Evolutionary conservation across 2,329 filamentous ascomycete genomes (phyloP), one percentile per base, ranked within the genome.

Genomic region (Colletotrichum sp.): DNA sequence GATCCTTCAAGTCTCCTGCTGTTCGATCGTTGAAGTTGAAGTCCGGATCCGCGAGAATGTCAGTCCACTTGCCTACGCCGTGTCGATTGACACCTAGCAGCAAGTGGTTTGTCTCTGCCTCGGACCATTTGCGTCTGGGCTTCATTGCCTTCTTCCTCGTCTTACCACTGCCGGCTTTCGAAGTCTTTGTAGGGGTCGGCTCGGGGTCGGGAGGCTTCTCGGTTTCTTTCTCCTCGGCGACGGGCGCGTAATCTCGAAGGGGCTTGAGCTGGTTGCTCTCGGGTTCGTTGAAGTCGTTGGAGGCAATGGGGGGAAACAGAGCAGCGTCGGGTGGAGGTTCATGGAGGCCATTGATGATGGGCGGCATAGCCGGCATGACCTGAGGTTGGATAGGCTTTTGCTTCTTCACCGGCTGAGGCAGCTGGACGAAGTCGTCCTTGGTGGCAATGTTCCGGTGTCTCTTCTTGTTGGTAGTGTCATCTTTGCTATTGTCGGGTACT

Each of bases 51-150:
- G 91, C 90, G 29, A 93, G 82, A 36, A 93, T 93, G 70, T 86
- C 89, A 11, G 90, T 92, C 91, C 91, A 93, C 77, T 90, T 91
- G 47, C 91, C 91, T 11, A 93, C 88, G 1, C 91, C 91, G 78
- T 93, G 87, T 36, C 89, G 88, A 77, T 87, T 87, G 33, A 92
- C 91, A 1, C 91, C 91, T 4, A 91, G 82, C 16, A 93, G 80
- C 11, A 93, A 83, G 76, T 91, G 87, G 65, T 89, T 91, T 2
- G 91, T 93, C 80, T 93, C 91, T 71, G 91, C 88, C 74, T 93
- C 90, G 0, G 90, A 89, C 91, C 91, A 93, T 77, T 91, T 92
- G 66, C 88, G 86, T 72, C 91, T 86, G 3, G 89, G 87, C 77
- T 91, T 92, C 8, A 87, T 86, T 13, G 88, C 87, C 55, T 88